A percentile compares a stretch with the other conserved stretches of the same genome.
Evolutionary conservation across 2,329 filamentous ascomycete species (phyloP).

Genomic region (Penicillium brasilianum): DNA sequence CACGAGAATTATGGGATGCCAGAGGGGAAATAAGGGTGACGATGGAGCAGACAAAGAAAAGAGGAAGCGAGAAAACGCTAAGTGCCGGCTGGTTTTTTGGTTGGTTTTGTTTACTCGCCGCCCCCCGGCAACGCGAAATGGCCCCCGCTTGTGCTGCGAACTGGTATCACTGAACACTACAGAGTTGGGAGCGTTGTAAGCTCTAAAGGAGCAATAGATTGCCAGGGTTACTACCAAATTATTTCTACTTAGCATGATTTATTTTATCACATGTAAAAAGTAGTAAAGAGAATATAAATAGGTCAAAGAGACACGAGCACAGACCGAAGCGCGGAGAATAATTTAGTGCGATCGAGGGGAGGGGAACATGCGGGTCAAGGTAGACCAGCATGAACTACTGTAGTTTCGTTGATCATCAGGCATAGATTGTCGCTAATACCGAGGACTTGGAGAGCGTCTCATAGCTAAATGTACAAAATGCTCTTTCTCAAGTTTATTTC

Average conservation of each 20-base stretch:
- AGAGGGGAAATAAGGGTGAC: not conserved
- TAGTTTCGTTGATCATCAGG: not conserved
- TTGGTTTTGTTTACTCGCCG: slow-evolving; percentile 26
- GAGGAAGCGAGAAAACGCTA: slow-evolving; percentile 7
- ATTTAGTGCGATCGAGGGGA: slow-evolving; percentile 3
- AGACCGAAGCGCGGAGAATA: slow-evolving; percentile 2
- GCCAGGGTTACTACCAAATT: not conserved
- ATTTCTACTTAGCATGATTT: not conserved
- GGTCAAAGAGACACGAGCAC: slow-evolving; percentile 1
- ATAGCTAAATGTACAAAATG: not conserved
- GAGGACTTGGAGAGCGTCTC: too few relatives aligned
- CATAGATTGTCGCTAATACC: not conserved
- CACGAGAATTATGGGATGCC: not conserved
- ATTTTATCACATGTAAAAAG: not conserved
- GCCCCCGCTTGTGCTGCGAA: slow-evolving; percentile 7
- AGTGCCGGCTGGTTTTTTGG: slow-evolving; percentile 2
- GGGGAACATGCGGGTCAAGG: slow-evolving; percentile 4
- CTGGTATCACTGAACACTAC: not conserved
- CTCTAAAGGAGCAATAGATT: not conserved
- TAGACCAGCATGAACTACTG: not conserved
- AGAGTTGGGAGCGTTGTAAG: not conserved
- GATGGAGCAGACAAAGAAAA: not conserved
- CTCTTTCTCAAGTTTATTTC: not conserved
- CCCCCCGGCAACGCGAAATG: slow-evolving; percentile 26
- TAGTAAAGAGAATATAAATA: not conserved